A percentile compares a stretch with the other conserved stretches of the same genome.
These are phyloP conservation scores for Physcia stellaris DNA, from an alignment of 495 filamentous ascomycete genomes.

Conservation along the genomic window DNA sequence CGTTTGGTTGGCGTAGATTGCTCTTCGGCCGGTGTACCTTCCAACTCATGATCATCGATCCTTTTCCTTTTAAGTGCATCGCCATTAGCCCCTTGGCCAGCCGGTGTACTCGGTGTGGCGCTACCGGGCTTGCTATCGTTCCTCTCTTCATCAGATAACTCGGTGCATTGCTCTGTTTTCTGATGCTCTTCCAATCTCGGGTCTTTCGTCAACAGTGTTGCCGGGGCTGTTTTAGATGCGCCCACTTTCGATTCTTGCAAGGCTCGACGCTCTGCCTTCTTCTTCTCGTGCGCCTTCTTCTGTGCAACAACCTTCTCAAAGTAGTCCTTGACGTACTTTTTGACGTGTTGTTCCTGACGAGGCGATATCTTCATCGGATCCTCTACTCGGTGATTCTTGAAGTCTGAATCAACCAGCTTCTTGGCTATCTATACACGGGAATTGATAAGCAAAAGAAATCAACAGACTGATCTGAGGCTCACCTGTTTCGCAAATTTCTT, in stretches of 20 bases:
- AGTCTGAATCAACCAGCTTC: slow-evolving; percentile 79
- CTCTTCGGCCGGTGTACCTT: slow-evolving; percentile 15
- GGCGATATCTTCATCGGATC: slow-evolving; percentile 70
- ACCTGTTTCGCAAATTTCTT: slow-evolving; percentile 82
- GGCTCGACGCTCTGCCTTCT: slow-evolving; percentile 40
- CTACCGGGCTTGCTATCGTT: slow-evolving; percentile 20
- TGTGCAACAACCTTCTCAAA: slow-evolving; percentile 76
- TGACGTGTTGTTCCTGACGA: slow-evolving; percentile 70
- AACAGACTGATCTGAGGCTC: too few species aligned
- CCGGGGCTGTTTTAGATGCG: too few species aligned
- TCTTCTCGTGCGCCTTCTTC: slow-evolving; percentile 53
- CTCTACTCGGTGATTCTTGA: slow-evolving; percentile 68
- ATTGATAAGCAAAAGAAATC: too few species aligned
- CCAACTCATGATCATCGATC: slow-evolving; percentile 19
- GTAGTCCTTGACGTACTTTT: slow-evolving; percentile 65
- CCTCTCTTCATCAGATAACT: slow-evolving; percentile 44
- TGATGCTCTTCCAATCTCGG: too few species aligned
- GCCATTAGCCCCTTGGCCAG: slow-evolving; percentile 16
- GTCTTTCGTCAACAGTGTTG: too few species aligned
- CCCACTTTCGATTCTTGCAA: slow-evolving; percentile 11
- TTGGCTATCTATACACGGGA: slow-evolving; percentile 45
- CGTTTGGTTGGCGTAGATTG: slow-evolving; percentile 22
- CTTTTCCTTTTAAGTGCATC: slow-evolving; percentile 52
- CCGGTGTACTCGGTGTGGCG: slow-evolving; percentile 16
- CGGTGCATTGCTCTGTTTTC: slow-evolving; percentile 32